Evolutionary conservation across 1,284 basidiomycete species (phyloP), one percentile per base, ranked within the genome.

Genomic region (Irpex lacteus): DNA sequence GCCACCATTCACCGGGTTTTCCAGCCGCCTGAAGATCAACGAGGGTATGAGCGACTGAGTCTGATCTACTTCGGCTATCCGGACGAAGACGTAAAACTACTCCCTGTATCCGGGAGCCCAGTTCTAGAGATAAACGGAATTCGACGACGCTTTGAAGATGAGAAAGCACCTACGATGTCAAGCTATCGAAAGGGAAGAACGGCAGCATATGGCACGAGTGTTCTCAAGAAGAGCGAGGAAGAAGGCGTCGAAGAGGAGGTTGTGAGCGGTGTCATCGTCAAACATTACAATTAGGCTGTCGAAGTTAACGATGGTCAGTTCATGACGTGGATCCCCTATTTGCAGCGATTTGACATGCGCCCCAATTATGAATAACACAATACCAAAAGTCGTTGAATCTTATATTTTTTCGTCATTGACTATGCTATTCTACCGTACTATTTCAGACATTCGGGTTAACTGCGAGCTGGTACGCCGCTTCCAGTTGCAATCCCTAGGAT

Each of bases 11-110:
- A 78, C 66, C 76, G 80, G 56, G 83, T 85, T 58, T 70, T 80
- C 32, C 77, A 81, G 21, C 85, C 83, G 8, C 83, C 83, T 0
- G 66, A 71, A 13, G 84, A 85, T 66, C 85, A 85, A 67, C 73
- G 72, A 0, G 74, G 79, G 18, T 72, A 72, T 66, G 70, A 76
- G 57, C 75, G 82, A 15, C 74, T 82, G 7, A 79, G 81, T 9
- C 70, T 80, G 18, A 76, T 81, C 66, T 82, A 82, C 72, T 82
- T 83, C 66, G 74, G 67, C 11, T 70, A 74, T 52, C 69, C 74
- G 37, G 72, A 74, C 59, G 75, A 77, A 66, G 63, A 72, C 36
- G 68, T 75, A n/a, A 63, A 60, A 38, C 70, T 78, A 37, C 60
- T 61, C 11, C 76, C 77, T 5, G 60, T 76, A 13, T 32, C 65